Evolutionary conservation across 2,329 filamentous ascomycete species (phyloP).

Genomic region (Venturia oleaginea): DNA sequence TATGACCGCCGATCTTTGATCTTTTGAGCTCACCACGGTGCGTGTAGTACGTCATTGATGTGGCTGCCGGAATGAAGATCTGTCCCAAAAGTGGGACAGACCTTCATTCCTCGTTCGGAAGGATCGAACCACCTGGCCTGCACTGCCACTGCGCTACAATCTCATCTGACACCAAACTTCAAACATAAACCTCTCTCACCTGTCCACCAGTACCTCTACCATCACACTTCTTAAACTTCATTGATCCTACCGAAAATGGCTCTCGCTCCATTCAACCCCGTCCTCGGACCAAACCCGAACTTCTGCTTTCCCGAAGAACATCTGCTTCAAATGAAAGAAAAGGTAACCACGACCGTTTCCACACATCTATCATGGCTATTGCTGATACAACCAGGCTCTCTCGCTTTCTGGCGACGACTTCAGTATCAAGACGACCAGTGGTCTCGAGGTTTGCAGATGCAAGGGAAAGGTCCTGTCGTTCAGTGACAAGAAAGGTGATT

Average conservation of each 20-base stretch:
- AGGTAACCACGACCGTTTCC: not conserved
- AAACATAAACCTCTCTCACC: not conserved
- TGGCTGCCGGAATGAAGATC: not conserved
- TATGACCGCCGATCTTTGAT: not conserved
- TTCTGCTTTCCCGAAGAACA: constrained; percentile 37
- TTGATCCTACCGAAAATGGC: not conserved
- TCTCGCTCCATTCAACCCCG: constrained; percentile 21
- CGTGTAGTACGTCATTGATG: not conserved
- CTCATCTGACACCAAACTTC: not conserved
- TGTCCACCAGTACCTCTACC: not conserved
- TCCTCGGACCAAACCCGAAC: constrained; percentile 24
- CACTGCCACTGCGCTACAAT: not conserved
- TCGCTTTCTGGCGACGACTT: constrained; percentile 57
- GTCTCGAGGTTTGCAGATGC: constrained; percentile 46
- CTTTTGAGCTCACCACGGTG: not conserved
- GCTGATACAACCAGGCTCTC: constrained; percentile 47
- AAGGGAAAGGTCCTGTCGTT: constrained; percentile 47
- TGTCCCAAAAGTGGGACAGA: not conserved
- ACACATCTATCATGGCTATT: too few species aligned
- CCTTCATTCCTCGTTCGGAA: not conserved
- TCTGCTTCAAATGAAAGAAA: constrained; percentile 24
- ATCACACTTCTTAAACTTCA: not conserved
- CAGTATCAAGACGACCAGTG: constrained; percentile 48
- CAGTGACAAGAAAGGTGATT: constrained; percentile 42
- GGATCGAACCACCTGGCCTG: not conserved